A percentile compares a stretch with the other conserved stretches of the same genome.
Evolutionary conservation across 208 protist species (phyloP).

Genomic region (Trypanosoma lewisi): DNA sequence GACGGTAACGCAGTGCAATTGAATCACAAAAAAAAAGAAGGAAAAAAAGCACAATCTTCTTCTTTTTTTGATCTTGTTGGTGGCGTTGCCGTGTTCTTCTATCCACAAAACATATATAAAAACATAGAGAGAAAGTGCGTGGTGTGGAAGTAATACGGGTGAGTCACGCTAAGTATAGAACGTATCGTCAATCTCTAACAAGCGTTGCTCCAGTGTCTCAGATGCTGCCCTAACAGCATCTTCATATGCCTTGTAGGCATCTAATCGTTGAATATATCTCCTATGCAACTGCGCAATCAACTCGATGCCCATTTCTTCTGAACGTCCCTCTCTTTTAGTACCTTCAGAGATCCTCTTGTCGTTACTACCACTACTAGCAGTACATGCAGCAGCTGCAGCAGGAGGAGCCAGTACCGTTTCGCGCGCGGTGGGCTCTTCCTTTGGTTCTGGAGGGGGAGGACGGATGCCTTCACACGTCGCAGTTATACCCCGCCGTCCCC

Average conservation of each 20-base stretch:
- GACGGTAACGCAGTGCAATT: neutral
- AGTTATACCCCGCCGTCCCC: neutral
- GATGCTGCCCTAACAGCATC: constrained; percentile 8
- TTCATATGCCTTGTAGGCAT: constrained; percentile 19
- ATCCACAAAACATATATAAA: neutral
- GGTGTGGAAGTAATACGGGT: too few relatives aligned
- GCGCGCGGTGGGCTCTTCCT: neutral
- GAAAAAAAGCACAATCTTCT: constrained; percentile 4
- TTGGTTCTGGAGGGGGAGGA: neutral
- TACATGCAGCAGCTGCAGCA: neutral
- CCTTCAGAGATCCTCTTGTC: too few relatives aligned
- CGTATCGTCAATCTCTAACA: constrained; percentile 11
- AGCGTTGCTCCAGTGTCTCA: constrained; percentile 3
- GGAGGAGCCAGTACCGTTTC: neutral
- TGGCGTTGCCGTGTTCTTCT: neutral
- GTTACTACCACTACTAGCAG: neutral
- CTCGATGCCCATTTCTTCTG: neutral
- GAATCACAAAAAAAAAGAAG: constrained; percentile 9
- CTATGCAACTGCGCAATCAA: neutral
- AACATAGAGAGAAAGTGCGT: neutral
- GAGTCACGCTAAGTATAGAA: neutral
- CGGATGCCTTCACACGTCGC: neutral
- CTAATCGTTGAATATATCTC: constrained; percentile 5
- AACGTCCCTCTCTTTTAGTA: neutral
- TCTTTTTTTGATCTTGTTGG: neutral